Percentiles rank a stretch among this genome's conserved stretches.
phyloP scores from a whole-genome alignment of 2,329 filamentous ascomycete species.

The Meredithiella fracta region DNA sequence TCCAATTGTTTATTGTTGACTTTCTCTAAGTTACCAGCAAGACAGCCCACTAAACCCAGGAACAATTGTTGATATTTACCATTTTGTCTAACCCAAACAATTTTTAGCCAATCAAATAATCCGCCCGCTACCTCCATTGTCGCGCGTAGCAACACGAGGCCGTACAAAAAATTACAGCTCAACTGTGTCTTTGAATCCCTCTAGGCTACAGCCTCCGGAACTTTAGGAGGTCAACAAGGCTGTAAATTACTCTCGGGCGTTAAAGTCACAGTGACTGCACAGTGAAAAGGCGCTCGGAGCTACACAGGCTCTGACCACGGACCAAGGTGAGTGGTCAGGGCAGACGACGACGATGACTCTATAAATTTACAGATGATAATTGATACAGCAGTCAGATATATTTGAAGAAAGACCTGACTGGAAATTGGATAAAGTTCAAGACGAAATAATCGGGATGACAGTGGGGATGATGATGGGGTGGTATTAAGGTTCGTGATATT shows the following conservation, averaged over 20 bases:
- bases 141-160: neutral
- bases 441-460: neutral
- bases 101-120: neutral
- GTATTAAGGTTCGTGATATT: neutral
- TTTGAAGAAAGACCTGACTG: no score
- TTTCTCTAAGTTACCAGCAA: neutral
- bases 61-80: neutral
- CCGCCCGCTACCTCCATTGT: neutral
- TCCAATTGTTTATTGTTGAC: neutral
- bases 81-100: neutral
- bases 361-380: no score
- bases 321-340: no score
- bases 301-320: no score
- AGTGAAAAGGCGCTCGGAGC: no score
- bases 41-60: neutral
- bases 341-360: no score
- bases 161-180: no score
- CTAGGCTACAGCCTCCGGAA: neutral
- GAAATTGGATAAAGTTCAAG: no score
- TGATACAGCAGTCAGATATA: no score
- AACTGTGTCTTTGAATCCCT: neutral
- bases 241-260: neutral
- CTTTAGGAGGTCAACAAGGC: neutral
- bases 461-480: neutral
- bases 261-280: neutral